Percentiles rank a stretch among this genome's conserved stretches.
Evolutionary conservation across 2,329 filamentous ascomycete species (phyloP).

Genomic region (Helotiales sp.): DNA sequence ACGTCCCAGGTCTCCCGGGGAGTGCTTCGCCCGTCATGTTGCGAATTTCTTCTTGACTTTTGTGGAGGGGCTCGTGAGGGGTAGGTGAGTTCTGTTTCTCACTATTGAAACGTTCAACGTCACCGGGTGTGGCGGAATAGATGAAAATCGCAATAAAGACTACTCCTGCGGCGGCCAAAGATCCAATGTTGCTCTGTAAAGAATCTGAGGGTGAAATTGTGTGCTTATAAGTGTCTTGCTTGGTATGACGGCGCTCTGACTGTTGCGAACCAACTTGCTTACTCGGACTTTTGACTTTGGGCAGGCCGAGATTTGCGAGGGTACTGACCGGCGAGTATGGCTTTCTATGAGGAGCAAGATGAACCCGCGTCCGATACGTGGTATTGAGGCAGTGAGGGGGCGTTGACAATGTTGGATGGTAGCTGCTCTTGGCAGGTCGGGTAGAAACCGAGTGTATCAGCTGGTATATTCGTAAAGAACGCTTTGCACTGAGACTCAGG

Average conservation of each 20-base stretch:
- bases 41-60: conserved; percentile 16
- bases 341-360: background rate
- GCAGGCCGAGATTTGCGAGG: background rate
- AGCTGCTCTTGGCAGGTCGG: background rate
- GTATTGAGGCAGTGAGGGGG: background rate
- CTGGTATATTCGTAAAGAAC: background rate
- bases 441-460: background rate
- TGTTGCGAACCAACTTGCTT: background rate
- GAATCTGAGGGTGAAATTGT: background rate
- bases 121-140: conserved; percentile 12
- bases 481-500: conserved; percentile 1
- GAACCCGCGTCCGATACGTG: background rate
- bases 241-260: background rate
- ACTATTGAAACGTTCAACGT: background rate
- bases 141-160: conserved; percentile 14
- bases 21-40: conserved; percentile 47
- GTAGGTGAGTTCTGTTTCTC: conserved; percentile 1
- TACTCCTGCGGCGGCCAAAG: conserved; percentile 18
- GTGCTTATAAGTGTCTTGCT: background rate
- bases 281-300: background rate
- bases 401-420: background rate
- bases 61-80: background rate
- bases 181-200: conserved; percentile 15
- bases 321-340: background rate
- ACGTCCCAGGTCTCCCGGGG: conserved; percentile 77